Evolutionary conservation across 1,139 yeast genomes (phyloP).

Genomic region (Saccharomyces hybrid): DNA sequence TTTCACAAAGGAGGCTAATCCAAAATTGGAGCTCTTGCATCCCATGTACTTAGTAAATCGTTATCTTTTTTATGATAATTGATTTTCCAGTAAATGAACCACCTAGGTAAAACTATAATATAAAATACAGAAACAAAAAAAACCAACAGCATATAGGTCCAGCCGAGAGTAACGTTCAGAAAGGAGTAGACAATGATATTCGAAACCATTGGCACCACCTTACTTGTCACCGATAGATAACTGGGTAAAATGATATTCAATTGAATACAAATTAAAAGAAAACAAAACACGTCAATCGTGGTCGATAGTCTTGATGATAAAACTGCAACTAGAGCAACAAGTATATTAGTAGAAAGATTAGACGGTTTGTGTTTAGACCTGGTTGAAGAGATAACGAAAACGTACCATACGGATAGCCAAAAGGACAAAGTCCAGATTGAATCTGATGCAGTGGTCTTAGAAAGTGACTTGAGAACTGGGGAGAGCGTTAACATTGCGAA

Average conservation of each 20-base stretch:
- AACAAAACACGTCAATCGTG: constrained; percentile 73
- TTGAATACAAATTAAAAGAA: constrained; percentile 33
- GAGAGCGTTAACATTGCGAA: constrained; percentile 70
- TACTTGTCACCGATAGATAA: constrained; percentile 13
- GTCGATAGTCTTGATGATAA: constrained; percentile 75
- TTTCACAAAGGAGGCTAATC: constrained; percentile 9
- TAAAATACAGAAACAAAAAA: constrained; percentile 15
- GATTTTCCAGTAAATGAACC: constrained; percentile 29
- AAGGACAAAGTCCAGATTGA: constrained; percentile 90
- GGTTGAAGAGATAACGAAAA: constrained; percentile 30
- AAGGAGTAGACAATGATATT: constrained; percentile 25
- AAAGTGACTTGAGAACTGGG: constrained; percentile 82
- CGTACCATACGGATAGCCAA: constrained; percentile 63
- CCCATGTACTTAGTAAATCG: constrained; percentile 26
- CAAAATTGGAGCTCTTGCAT: constrained; percentile 26
- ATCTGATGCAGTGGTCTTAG: constrained; percentile 84
- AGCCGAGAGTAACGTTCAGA: constrained; percentile 20
- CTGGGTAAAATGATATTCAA: constrained; percentile 28
- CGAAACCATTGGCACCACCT: constrained; percentile 8
- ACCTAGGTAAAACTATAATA: constrained; percentile 20
- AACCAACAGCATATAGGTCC: constrained; percentile 17
- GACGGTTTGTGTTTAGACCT: constrained; percentile 30
- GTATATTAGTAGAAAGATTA: constrained; percentile 72
- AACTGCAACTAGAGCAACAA: constrained; percentile 81
- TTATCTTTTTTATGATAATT: constrained; percentile 24